phyloP scores from a whole-genome alignment of 1,284 basidiomycete species.

The Ceratobasidium sp. region DNA sequence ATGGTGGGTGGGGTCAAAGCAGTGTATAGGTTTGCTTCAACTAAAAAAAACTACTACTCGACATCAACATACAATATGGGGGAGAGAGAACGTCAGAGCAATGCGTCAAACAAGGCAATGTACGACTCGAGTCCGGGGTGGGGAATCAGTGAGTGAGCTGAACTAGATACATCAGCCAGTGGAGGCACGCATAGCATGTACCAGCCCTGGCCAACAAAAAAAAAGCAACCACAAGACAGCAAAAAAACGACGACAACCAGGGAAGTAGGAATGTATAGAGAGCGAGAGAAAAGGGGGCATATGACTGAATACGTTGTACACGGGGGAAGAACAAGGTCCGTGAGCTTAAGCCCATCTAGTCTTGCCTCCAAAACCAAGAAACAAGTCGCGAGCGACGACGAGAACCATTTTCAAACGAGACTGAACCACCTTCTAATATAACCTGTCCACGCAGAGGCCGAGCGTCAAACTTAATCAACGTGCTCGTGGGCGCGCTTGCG shows the following conservation, averaged over 20 bases:
- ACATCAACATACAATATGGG: constrained; percentile 9
- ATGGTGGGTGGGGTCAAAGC: neutral
- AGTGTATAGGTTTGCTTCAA: constrained; percentile 12
- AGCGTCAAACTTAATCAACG: neutral
- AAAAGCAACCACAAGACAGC: neutral
- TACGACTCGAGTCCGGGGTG: constrained; percentile 14
- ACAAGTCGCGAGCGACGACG: too few species aligned
- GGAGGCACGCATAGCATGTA: neutral
- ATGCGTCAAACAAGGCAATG: constrained; percentile 14
- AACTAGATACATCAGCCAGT: constrained; percentile 26
- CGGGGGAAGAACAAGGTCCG: neutral
- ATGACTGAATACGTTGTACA: neutral
- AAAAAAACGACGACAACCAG: neutral
- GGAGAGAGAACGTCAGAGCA: constrained; percentile 13
- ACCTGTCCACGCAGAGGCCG: too few species aligned
- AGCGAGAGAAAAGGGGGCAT: neutral
- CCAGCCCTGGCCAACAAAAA: neutral
- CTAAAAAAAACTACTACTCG: constrained; percentile 9
- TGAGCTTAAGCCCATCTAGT: neutral
- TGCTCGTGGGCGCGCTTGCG: constrained; percentile 25
- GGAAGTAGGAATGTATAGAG: neutral
- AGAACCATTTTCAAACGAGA: too few species aligned
- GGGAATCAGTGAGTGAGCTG: neutral
- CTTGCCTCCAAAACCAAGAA: neutral
- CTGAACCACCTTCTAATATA: too few species aligned